phyloP scores from a whole-genome alignment of 139 green algal genomes.

The Microglena sp. region DNA sequence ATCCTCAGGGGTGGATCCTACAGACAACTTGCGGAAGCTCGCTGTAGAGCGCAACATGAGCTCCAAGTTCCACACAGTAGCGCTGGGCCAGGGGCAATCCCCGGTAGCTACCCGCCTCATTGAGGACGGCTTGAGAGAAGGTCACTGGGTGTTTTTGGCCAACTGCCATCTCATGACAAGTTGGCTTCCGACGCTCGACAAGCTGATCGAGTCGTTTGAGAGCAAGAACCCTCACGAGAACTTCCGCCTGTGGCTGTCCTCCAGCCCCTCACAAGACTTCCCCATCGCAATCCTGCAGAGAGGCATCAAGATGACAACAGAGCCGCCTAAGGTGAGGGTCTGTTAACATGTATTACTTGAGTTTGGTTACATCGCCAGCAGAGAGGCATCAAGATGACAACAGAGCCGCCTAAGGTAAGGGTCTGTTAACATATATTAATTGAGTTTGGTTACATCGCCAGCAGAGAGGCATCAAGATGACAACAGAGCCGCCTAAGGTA shows the following conservation, averaged over 20 bases:
- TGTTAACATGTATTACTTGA: too few species aligned
- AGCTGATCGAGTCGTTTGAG: conserved; percentile 70
- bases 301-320: conserved; percentile 83
- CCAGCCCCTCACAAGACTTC: conserved; percentile 57
- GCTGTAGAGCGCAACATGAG: conserved; percentile 45
- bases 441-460: too few species aligned
- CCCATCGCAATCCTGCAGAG: conserved; percentile 78
- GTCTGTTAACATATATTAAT: too few species aligned
- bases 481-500: too few species aligned
- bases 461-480: too few species aligned
- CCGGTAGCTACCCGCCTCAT: conserved; percentile 67
- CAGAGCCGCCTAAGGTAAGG: too few species aligned
- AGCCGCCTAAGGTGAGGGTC: conserved; percentile 83
- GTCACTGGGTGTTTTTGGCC: conserved; percentile 81
- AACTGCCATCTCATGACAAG: conserved; percentile 87
- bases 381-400: too few species aligned
- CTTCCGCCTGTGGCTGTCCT: conserved; percentile 81
- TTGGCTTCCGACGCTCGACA: conserved; percentile 77
- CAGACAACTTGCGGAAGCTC: conserved; percentile 64
- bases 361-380: too few species aligned
- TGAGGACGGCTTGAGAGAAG: conserved; percentile 52
- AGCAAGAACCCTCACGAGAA: conserved; percentile 45
- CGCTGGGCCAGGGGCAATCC: conserved; percentile 71
- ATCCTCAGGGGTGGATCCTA: conserved; percentile 70
- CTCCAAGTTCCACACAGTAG: conserved; percentile 57